Base-by-base conservation (phyloP, 371 early-diverging fungal genomes). In the Mucor indicus region DNA sequence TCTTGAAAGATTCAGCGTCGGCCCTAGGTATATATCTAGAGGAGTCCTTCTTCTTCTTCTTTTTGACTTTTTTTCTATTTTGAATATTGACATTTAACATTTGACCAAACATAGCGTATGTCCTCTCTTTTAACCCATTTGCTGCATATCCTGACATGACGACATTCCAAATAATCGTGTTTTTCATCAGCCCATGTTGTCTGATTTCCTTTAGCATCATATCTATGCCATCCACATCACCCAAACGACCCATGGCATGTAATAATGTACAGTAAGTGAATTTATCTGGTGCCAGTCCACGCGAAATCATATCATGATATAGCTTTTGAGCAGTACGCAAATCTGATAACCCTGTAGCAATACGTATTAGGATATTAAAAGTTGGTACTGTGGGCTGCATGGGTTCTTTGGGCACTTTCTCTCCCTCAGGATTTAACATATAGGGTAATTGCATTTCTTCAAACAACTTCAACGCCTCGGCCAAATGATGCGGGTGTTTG, bases 251-350 rank as follows among this genome's bases (percentile, higher is more conserved):
- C 62, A 76, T 58, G 3, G 65, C 53, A 20, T 58, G 30, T 4
- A 76, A 16, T n/a, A 76, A 45, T 0, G 69, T 65, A 0, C 72
- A 50, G 27, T 72, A 76, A 1, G 76, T 76, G 16, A 54, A 64
- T 6, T 21, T 50, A 23, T 76, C 70, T 0, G 76, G 68, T 12
- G 50, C 46, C 4, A 76, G 35, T 2, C 43, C 58, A 21, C 60
- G 57, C 4, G 76, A 65, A 11, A 67, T 25, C 72, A 76, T 72
- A 13, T 67, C 68, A 35, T 72, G 64, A 55, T 76, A 76, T 12
- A 76, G 52, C 17, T 65, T 69, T 36, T 76, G 72, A 11, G 76
- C 69, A 23, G 68, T 69, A 4, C 64, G 49, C 6, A 69, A 36
- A 36, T 76, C 76, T n/a, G 55, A 47, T 1, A 67, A 29, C 30